These are phyloP conservation scores for Pyrus pyrifolia DNA, from an alignment of 306 rosid species.

Conservation along the genomic window DNA sequence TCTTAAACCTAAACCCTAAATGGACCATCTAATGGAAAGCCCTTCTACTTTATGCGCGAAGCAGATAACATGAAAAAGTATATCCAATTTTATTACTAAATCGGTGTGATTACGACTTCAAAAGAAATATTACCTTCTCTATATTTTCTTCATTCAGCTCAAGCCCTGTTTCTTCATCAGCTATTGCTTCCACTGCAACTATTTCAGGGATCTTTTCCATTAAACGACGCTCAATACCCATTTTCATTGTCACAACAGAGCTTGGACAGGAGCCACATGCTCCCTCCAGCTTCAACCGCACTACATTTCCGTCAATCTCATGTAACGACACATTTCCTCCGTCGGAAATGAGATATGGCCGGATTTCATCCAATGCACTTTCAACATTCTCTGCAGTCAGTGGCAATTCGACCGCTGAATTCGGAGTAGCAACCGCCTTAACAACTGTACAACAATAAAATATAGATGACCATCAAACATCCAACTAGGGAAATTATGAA, in stretches of 20 bases:
- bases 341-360: conserved; percentile 16
- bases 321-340: conserved; percentile 61
- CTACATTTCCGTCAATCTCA: conserved; percentile 89
- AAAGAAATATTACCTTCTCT: conserved; percentile 57
- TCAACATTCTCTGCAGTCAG: conserved; percentile 83
- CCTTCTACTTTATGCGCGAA: neutral
- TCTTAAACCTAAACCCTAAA: neutral
- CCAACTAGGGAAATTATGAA: neutral
- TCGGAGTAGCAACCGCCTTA: conserved; percentile 70
- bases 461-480: neutral
- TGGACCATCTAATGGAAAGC: neutral
- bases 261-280: conserved; percentile 98
- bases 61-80: neutral
- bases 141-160: conserved; percentile 80
- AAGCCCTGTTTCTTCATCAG: conserved; percentile 84
- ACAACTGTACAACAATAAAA: conserved; percentile 37
- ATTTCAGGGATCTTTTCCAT: conserved; percentile 97
- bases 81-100: neutral
- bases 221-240: conserved; percentile 89
- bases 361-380: conserved; percentile 16
- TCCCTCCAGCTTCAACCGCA: conserved; percentile 90
- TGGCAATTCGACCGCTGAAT: conserved; percentile 71
- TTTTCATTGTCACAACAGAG: conserved; percentile 83
- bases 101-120: neutral
- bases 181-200: conserved; percentile 83